Conservation (phyloP, 2,329 filamentous ascomycete genomes). For the Claviceps monticola region DNA sequence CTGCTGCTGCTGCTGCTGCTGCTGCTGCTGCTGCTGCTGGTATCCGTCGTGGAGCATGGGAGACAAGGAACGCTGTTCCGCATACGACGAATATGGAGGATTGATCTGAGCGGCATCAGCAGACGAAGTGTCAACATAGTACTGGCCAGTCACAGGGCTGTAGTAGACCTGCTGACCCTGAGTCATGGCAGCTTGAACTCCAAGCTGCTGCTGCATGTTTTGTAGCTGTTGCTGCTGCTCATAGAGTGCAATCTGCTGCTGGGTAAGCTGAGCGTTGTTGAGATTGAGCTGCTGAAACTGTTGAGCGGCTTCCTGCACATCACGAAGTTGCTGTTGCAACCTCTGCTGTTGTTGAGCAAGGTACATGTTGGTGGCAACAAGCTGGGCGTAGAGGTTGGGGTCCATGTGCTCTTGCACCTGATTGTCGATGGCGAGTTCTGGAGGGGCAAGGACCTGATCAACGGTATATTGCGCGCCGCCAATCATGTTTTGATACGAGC, state of each 20-base stretch:
- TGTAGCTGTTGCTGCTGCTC: conserved; percentile 29
- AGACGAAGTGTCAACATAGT: conserved; percentile 58
- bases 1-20: conserved; percentile 24
- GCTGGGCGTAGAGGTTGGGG: conserved; percentile 71
- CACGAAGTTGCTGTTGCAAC: conserved; percentile 83
- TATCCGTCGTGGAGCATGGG: conserved; percentile 16
- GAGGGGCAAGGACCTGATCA: conserved; percentile 82
- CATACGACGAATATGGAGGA: conserved; percentile 23
- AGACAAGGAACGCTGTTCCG: conserved; percentile 31
- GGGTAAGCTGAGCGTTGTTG: conserved; percentile 32
- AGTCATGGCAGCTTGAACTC: conserved; percentile 22
- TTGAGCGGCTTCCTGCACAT: conserved; percentile 68
- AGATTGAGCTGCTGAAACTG: conserved; percentile 69
- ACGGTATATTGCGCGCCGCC: conserved; percentile 48
- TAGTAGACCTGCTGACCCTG: conserved; percentile 71
- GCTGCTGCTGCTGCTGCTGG: conserved; percentile 22
- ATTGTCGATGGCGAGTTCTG: conserved; percentile 60
- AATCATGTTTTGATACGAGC: conserved; percentile 17
- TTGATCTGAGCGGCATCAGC: conserved; percentile 27
- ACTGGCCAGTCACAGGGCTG: conserved; percentile 77
- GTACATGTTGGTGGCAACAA: conserved; percentile 83
- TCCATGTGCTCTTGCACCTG: conserved; percentile 64
- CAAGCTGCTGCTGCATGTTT: conserved; percentile 26
- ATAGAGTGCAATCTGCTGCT: conserved; percentile 34
- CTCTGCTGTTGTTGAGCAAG: conserved; percentile 90